Base-by-base conservation (phyloP, 768 basidiomycete genomes). In the Collybia mongolica region DNA sequence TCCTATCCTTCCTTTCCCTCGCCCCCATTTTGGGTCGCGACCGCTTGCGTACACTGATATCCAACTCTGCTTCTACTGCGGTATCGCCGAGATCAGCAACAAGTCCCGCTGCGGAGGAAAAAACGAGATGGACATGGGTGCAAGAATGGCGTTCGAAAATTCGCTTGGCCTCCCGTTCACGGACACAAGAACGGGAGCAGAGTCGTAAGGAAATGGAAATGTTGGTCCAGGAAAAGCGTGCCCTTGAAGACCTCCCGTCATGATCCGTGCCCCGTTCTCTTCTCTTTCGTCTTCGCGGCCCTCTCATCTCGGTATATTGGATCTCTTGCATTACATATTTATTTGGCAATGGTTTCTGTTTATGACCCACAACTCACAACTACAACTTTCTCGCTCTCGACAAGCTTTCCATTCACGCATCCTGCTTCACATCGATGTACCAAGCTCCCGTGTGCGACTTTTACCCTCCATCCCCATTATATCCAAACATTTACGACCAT, bases 21-120 rank as follows among this genome's bases (percentile, higher is more conserved):
- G 86, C 93, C 12, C 94, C 94, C 12, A 90, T 96, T 45, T 72
- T 96, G 4, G 87, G 84, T 18, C 81, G 88, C 22, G 82, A 86
- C 47, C 73, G 76, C 49, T 71, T 92, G 6, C 80, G 82, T 36
- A 66, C 74, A 18, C 71, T 90, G 65, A 75, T 90, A 44, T 65
- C 72, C 9, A 63, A 57, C 43, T 60, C 59, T 36, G 52, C 53
- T 20, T 46, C 53, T 15, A 32, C 32, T 32, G 32, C 11, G 6
- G 12, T 45, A 18, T 17, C 63, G 44, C 58, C 65, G 41, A 36
- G 44, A 18, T 54, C 46, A 26, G 40, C 58, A 15, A 23, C 58
- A 32, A 42, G 43, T 14, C 23, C 55, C 19, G 22, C 60, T 42
- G 59, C 67, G 14, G 61, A 71, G 38, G 62, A 64, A 19, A 43